Evolutionary conservation across 768 basidiomycete species (phyloP).

Genomic region (Leccinum uliginosum): DNA sequence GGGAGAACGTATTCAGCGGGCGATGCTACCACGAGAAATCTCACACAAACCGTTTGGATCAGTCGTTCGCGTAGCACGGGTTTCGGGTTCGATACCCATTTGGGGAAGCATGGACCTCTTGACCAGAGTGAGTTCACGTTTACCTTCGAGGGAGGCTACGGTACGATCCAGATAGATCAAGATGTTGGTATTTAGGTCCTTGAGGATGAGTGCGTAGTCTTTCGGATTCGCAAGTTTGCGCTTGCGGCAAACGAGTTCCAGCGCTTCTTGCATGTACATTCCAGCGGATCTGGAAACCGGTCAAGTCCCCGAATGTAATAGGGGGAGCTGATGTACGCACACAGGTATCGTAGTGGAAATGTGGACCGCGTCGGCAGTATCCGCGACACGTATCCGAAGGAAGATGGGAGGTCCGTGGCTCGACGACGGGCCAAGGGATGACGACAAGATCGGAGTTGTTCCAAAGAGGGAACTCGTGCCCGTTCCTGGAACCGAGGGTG

Average conservation of each 20-base stretch:
- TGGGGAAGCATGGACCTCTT: slow-evolving; percentile 71
- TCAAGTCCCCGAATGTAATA: not conserved
- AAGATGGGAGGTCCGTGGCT: slow-evolving; percentile 80
- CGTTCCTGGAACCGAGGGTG: slow-evolving; percentile 35
- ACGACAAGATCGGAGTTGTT: slow-evolving; percentile 54
- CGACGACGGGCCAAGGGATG: slow-evolving; percentile 64
- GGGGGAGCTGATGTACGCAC: slow-evolving; percentile 43
- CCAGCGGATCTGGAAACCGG: slow-evolving; percentile 59
- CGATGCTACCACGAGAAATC: not conserved
- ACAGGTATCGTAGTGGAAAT: slow-evolving; percentile 88
- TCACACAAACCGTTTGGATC: slow-evolving; percentile 84
- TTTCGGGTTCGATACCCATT: slow-evolving; percentile 65
- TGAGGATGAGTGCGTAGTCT: slow-evolving; percentile 77
- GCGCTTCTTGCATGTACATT: slow-evolving; percentile 96
- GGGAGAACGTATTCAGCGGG: not conserved
- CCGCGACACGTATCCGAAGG: slow-evolving; percentile 75
- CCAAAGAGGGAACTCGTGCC: slow-evolving; percentile 45
- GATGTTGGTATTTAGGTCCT: slow-evolving; percentile 63
- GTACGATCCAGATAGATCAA: slow-evolving; percentile 91
- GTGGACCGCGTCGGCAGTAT: slow-evolving; percentile 77
- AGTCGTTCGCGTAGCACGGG: slow-evolving; percentile 64
- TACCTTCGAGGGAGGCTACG: slow-evolving; percentile 91
- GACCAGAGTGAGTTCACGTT: slow-evolving; percentile 76
- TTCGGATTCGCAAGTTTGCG: slow-evolving; percentile 63
- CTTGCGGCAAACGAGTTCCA: slow-evolving; percentile 77